Conservation (phyloP, 1,284 basidiomycete genomes). For the Crucibulum cyathiforme region DNA sequence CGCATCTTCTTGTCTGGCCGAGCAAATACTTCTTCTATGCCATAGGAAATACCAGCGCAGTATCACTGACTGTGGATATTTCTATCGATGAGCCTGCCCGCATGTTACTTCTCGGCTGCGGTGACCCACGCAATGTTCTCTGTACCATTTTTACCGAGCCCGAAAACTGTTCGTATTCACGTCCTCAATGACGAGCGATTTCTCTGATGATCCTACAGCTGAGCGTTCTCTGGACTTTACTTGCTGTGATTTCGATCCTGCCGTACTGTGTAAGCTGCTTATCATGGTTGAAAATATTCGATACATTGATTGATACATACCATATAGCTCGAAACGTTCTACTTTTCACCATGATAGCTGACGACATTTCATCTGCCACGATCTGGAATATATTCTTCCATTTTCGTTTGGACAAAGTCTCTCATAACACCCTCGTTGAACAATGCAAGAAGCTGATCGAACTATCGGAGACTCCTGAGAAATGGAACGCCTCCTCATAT, state of each 20-base stretch:
- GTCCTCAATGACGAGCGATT: background rate
- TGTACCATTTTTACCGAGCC: slow-evolving; percentile 42
- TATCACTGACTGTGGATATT: slow-evolving; percentile 46
- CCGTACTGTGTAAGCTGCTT: slow-evolving; percentile 44
- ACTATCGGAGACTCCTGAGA: slow-evolving; percentile 15
- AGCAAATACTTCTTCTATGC: slow-evolving; percentile 49
- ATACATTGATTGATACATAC: background rate
- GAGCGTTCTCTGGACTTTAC: slow-evolving; percentile 51
- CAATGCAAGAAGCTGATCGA: slow-evolving; percentile 47
- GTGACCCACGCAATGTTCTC: slow-evolving; percentile 53
- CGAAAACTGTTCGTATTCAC: slow-evolving; percentile 3
- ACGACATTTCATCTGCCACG: slow-evolving; percentile 23
- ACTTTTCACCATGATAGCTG: slow-evolving; percentile 30
- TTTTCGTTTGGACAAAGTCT: slow-evolving; percentile 44
- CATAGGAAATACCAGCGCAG: slow-evolving; percentile 51
- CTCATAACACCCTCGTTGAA: slow-evolving; percentile 36
- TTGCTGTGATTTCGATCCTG: slow-evolving; percentile 56
- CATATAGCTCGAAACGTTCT: slow-evolving; percentile 28
- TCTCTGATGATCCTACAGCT: slow-evolving; percentile 16
- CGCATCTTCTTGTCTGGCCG: slow-evolving; percentile 27
- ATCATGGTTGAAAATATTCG: background rate
- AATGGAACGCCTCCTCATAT: slow-evolving; percentile 49
- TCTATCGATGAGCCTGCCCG: slow-evolving; percentile 44
- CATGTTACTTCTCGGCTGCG: slow-evolving; percentile 51
- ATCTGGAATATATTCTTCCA: slow-evolving; percentile 59